A percentile compares a stretch with the other conserved stretches of the same genome.
Evolutionary conservation across 495 filamentous ascomycete genomes (phyloP).

Genomic region (Tuber umbilicatum): DNA sequence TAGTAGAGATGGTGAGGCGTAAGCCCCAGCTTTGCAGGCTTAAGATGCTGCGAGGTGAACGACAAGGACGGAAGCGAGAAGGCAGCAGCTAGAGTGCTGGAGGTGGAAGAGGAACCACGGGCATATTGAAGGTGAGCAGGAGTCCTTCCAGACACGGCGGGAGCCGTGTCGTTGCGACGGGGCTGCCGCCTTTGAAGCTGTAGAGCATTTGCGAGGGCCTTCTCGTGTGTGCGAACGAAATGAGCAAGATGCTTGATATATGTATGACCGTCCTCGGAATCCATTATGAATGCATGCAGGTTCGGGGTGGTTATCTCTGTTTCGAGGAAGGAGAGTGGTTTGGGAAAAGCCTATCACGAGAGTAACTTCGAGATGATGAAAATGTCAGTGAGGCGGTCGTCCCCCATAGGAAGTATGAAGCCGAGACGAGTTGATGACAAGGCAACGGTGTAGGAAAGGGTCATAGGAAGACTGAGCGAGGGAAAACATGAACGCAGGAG

Average conservation of each 20-base stretch:
- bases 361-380: slow-evolving; percentile 35
- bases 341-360: slow-evolving; percentile 29
- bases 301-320: slow-evolving; percentile 16
- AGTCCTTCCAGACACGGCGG: slow-evolving; percentile 50
- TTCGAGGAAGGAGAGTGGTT: slow-evolving; percentile 19
- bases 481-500: neutral
- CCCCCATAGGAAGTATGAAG: slow-evolving; percentile 34
- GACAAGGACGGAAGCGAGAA: slow-evolving; percentile 76
- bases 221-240: slow-evolving; percentile 95
- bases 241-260: slow-evolving; percentile 92
- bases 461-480: neutral
- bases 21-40: slow-evolving; percentile 82
- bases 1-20: slow-evolving; percentile 99
- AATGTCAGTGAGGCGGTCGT: slow-evolving; percentile 31
- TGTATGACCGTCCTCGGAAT: slow-evolving; percentile 80
- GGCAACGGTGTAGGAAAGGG: neutral
- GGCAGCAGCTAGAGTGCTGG: slow-evolving; percentile 68
- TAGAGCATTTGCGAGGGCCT: slow-evolving; percentile 90
- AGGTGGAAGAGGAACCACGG: slow-evolving; percentile 56
- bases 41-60: slow-evolving; percentile 75
- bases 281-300: slow-evolving; percentile 49
- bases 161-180: slow-evolving; percentile 47
- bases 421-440: slow-evolving; percentile 22
- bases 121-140: slow-evolving; percentile 46
- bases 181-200: slow-evolving; percentile 63